Evolutionary conservation across 139 green algal species (phyloP).

Genomic region (Chlorella sorokiniana): DNA sequence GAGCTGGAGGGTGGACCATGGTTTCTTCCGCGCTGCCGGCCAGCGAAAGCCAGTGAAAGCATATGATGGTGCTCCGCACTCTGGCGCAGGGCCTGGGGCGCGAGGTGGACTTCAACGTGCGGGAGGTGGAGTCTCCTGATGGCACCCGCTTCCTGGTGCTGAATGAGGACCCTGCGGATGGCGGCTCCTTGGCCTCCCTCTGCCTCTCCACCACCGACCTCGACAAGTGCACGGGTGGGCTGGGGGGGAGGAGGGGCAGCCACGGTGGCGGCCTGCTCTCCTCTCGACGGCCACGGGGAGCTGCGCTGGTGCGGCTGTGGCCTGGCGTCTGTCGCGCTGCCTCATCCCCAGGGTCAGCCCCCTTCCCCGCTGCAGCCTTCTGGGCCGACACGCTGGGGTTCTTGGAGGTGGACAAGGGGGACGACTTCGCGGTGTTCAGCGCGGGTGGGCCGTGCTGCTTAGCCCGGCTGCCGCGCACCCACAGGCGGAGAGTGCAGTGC

Average conservation of each 20-base stretch:
- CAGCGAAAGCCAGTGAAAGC: no score
- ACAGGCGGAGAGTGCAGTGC: background rate
- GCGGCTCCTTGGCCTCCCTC: slow-evolving; percentile 43
- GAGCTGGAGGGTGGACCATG: no score
- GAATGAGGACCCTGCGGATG: slow-evolving; percentile 34
- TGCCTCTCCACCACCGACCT: slow-evolving; percentile 39
- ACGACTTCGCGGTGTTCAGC: slow-evolving; percentile 21
- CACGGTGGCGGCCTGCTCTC: no score
- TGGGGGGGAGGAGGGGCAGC: no score
- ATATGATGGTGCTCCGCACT: background rate
- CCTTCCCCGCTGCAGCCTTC: slow-evolving; percentile 29
- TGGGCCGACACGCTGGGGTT: slow-evolving; percentile 52
- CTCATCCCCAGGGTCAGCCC: no score
- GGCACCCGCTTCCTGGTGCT: slow-evolving; percentile 48
- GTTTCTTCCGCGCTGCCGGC: no score
- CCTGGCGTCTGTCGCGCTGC: no score
- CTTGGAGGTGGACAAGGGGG: background rate
- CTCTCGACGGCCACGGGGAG: no score
- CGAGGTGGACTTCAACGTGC: slow-evolving; percentile 18
- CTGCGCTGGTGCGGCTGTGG: no score
- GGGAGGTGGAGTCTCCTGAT: slow-evolving; percentile 43
- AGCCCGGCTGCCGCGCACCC: background rate
- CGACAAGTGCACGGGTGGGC: background rate
- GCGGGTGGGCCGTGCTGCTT: background rate
- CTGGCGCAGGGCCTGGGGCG: slow-evolving; percentile 8